These are phyloP conservation scores for Pholiota molesta DNA, from an alignment of 768 basidiomycete genomes.

Conservation along the genomic window DNA sequence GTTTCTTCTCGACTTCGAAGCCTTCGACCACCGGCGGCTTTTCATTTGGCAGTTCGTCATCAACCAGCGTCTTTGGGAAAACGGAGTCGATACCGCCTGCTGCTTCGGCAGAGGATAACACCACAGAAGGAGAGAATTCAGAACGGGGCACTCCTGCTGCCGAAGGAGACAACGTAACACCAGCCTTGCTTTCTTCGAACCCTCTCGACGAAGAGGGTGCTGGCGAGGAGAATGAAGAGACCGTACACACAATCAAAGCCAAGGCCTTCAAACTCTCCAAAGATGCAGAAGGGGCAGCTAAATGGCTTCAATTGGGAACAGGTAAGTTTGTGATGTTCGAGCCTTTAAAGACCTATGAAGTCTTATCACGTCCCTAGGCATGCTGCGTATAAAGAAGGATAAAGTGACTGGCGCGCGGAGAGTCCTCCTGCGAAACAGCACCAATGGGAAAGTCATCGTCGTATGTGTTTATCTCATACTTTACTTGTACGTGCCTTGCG, in stretches of 20 bases:
- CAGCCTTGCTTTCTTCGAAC: slow-evolving; percentile 24
- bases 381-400: slow-evolving; percentile 75
- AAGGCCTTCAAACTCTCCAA: slow-evolving; percentile 68
- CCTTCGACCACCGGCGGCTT: slow-evolving; percentile 9
- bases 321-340: slow-evolving; percentile 44
- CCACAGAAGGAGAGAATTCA: slow-evolving; percentile 16
- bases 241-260: slow-evolving; percentile 54
- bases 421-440: slow-evolving; percentile 71
- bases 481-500: not conserved
- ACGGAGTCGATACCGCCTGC: slow-evolving; percentile 8
- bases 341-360: not conserved
- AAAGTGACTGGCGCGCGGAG: slow-evolving; percentile 62
- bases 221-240: slow-evolving; percentile 83
- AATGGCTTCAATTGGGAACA: slow-evolving; percentile 70
- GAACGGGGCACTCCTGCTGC: slow-evolving; percentile 19
- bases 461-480: slow-evolving; percentile 44
- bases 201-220: slow-evolving; percentile 74
- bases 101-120: slow-evolving; percentile 16
- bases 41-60: slow-evolving; percentile 17
- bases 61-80: slow-evolving; percentile 2
- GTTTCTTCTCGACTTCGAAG: slow-evolving; percentile 7
- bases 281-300: slow-evolving; percentile 42
- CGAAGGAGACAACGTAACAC: slow-evolving; percentile 24
- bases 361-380: slow-evolving; percentile 41
- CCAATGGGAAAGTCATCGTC: slow-evolving; percentile 73